phyloP scores from a whole-genome alignment of 192 early-diverging fungal genomes.

The Gorgonomyces haynaldii region DNA sequence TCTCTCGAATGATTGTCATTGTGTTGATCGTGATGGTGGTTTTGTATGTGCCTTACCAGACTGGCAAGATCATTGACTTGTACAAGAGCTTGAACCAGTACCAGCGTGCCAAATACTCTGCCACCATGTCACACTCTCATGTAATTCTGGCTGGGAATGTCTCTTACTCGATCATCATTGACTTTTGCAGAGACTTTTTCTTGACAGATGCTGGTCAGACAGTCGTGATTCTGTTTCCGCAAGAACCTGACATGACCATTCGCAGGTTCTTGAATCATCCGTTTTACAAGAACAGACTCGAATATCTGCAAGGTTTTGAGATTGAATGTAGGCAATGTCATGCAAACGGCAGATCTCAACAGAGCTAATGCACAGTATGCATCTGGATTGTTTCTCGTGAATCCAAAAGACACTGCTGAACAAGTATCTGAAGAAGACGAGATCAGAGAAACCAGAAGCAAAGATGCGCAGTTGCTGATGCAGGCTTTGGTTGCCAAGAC shows the following conservation, averaged over 20 bases:
- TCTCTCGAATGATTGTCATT: conserved; percentile 38
- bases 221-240: conserved; percentile 27
- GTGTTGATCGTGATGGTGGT: conserved; percentile 40
- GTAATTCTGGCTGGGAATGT: conserved; percentile 33
- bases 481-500: conserved; percentile 31
- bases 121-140: conserved; percentile 12
- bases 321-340: too few relatives aligned
- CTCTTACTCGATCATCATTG: conserved; percentile 23
- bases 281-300: conserved; percentile 25
- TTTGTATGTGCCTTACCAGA: conserved; percentile 37
- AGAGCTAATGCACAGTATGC: conserved; percentile 25
- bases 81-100: conserved; percentile 28
- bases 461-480: conserved; percentile 37
- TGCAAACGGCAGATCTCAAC: conserved; percentile 24
- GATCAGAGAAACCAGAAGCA: conserved; percentile 21
- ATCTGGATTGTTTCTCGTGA: conserved; percentile 37
- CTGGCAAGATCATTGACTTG: conserved; percentile 35
- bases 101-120: conserved; percentile 32
- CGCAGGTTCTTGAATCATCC: conserved; percentile 33
- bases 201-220: conserved; percentile 20
- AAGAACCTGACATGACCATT: conserved; percentile 22
- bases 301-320: conserved; percentile 37
- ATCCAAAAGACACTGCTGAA: conserved; percentile 6
- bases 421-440: conserved; percentile 23
- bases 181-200: conserved; percentile 43